Evolutionary conservation across 1,139 yeast species (phyloP), one percentile per base, ranked within the genome.

Genomic region (Pneumocystis jirovecii): DNA sequence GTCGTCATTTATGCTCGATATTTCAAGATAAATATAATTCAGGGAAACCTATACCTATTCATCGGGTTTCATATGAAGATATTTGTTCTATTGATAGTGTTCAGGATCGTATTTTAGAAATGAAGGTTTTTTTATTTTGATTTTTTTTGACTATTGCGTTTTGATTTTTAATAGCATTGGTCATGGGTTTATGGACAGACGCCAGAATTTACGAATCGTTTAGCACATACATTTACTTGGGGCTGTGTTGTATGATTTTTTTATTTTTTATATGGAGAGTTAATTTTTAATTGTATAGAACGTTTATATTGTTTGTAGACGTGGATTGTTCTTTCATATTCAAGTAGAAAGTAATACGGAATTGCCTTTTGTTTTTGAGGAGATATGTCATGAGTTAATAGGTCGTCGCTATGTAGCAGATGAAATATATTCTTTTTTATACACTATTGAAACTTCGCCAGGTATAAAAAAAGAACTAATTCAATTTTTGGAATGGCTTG

Each of bases 141-240:
- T n/a, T 19, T 3, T 63, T 10, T 56, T 39, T 19, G 34, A 3
- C 6, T 37, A 35, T 3, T 15, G 15, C 21, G 34, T 59, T 61
- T n/a, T 39, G n/a, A 50, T 19, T 25, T 35, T 37, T 35, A 87
- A 59, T 73, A 76, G 66, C 73, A 78, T 15, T 87, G 95, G 93
- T 77, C 80, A 0, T 89, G 95, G 95, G 80, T 76, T 56, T 87
- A 75, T 73, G 95, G 90, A 0, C 79, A 81, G 57, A 85, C 95
- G 0, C 96, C 96, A 0, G 77, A 76, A 67, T 87, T 87, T 72
- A 76, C 77, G 19, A 86, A 85, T 70, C 71, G 42, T 21, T 42
- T 67, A 37, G 6, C 31, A 42, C 29, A 60, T 39, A 39, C 40
- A 31, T 60, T 60, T 25, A 15, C 15, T 21, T 60, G 44, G 44